phyloP scores from a whole-genome alignment of 148 eudicot genomes.

The Rhododendron ferrugineum region DNA sequence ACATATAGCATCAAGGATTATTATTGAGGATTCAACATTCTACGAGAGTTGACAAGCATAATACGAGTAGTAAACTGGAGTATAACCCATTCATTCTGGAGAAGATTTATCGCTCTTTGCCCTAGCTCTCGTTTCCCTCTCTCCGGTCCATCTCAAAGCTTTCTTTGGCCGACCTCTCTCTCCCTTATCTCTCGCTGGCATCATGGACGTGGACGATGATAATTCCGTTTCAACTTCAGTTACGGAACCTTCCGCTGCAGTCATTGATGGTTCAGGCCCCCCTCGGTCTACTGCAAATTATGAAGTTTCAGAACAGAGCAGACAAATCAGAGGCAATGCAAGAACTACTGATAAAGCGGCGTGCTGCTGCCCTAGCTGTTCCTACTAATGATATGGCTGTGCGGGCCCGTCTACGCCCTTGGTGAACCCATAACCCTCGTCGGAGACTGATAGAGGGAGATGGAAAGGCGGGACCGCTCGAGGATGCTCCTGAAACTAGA shows the following conservation, averaged over 20 bases:
- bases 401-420: conserved; percentile 61
- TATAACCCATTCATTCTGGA: no score
- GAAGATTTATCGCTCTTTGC: no score
- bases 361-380: conserved; percentile 86
- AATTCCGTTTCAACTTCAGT: conserved; percentile 7
- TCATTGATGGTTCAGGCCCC: conserved; percentile 38
- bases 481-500: conserved; percentile 88
- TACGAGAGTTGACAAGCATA: no score
- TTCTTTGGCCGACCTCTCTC: no score
- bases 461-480: conserved; percentile 90
- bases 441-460: conserved; percentile 92
- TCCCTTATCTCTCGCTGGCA: background rate
- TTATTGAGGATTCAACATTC: no score
- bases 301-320: conserved; percentile 85
- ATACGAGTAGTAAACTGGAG: no score
- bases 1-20: no score
- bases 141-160: no score
- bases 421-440: conserved; percentile 87
- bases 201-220: conserved; percentile 54
- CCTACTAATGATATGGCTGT: conserved; percentile 89
- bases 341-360: conserved; percentile 31
- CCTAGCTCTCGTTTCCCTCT: no score
- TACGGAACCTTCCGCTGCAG: conserved; percentile 26
- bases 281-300: conserved; percentile 32
- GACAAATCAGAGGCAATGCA: conserved; percentile 26